Evolutionary conservation across 2,329 filamentous ascomycete species (phyloP), one percentile per base, ranked within the genome.

Genomic region (Calonectria pteridis): DNA sequence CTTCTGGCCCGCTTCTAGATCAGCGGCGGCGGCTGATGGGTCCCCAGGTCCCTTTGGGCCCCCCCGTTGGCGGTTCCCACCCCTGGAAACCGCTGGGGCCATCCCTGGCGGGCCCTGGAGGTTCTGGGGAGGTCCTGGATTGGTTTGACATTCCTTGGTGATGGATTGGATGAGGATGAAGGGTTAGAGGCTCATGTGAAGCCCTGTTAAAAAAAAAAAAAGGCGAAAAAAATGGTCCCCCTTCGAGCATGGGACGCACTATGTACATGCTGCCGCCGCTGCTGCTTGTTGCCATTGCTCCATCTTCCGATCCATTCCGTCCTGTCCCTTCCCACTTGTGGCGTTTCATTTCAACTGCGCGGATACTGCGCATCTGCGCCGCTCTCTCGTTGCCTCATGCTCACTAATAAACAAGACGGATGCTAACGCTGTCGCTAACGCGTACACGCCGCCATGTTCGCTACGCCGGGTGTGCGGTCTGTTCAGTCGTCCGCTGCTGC

Each of bases 1-100:
- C 79, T 81, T 81, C 79, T 81, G 79, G 79, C 70, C 73, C 75
- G 79, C 78, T 81, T 81, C 79, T 80, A 81, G 79, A 81, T 81
- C 79, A 80, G 79, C 78, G 72, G 75, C 75, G 76, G 65, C 76
- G 78, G 75, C 74, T 76, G 75, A 78, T 78, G 78, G 79, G 73
- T 75, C 76, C 26, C 58, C 28, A 31, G 23, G 65, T 69, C 46
- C 64, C 66, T 55, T 69, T 46, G 64, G 50, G 3, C 37, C 29
- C 65, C 65, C 71, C n/a, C n/a, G n/a, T 55, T 66, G 71, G 31
- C 43, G 43, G 69, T 63, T 67, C 69, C 68, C 70, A 76, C 76
- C 78, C 72, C 75, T 73, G 69, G 77, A 29, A 71, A 53, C 53
- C 53, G 37, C 68, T 58, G 73, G 76, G 73, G 68, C 63, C 23